A percentile compares a stretch with the other conserved stretches of the same genome.
Evolutionary conservation across 2,329 filamentous ascomycete genomes (phyloP).

Genomic region (Fusarium poae): DNA sequence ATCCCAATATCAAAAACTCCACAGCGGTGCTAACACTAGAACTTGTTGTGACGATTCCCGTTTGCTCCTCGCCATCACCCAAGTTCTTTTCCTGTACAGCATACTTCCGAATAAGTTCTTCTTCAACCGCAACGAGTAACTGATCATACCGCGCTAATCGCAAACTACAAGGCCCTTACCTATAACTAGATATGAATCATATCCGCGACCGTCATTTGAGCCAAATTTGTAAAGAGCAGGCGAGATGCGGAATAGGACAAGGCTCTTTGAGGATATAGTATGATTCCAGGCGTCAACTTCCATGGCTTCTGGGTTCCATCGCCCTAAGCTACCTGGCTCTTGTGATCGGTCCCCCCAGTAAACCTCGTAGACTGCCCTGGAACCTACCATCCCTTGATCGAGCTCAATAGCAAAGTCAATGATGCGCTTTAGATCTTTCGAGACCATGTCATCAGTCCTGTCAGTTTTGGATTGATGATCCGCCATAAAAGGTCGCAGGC

Average conservation of each 20-base stretch:
- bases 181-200: background rate
- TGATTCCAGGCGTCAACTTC: rapidly evolving
- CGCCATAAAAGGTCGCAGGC: background rate
- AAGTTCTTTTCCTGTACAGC: background rate
- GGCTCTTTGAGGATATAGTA: rapidly evolving
- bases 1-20: background rate
- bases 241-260: background rate
- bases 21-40: too few relatives aligned
- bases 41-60: background rate
- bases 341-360: background rate
- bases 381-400: conserved; percentile 23
- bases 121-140: background rate
- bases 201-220: conserved; percentile 26
- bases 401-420: conserved; percentile 9
- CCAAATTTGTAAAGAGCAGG: conserved; percentile 18
- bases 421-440: background rate
- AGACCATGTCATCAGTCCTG: background rate
- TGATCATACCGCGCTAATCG: background rate
- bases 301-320: conserved; percentile 9
- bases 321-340: rapidly evolving
- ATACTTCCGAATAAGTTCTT: too few relatives aligned
- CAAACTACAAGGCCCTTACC: conserved; percentile 33
- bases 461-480: rapidly evolving
- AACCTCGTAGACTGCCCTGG: conserved; percentile 13
- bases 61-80: background rate